Conservation (phyloP, 495 filamentous ascomycete species). For the Tuber microsphaerosporum region DNA sequence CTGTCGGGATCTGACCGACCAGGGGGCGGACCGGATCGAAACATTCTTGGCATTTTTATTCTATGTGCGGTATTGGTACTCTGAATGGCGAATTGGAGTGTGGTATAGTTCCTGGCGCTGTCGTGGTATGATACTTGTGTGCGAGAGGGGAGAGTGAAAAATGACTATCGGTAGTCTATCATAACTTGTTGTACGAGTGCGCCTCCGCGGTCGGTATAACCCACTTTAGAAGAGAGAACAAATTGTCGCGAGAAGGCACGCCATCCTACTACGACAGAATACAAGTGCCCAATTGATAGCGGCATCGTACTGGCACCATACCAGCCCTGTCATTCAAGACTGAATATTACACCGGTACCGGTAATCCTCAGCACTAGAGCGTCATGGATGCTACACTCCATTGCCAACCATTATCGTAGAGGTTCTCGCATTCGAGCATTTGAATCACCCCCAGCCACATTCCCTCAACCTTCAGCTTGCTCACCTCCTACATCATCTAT, state of each 20-base stretch:
- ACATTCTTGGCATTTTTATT: background rate
- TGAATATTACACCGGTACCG: background rate
- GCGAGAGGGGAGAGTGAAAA: background rate
- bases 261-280: too few relatives aligned
- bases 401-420: background rate
- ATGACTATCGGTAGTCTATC: background rate
- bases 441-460: background rate
- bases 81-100: too few relatives aligned
- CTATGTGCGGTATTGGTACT: background rate
- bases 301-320: background rate
- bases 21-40: background rate
- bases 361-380: background rate
- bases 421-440: background rate
- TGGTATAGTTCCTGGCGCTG: background rate
- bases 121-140: too few relatives aligned
- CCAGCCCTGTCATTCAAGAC: background rate
- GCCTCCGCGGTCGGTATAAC: background rate
- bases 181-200: background rate
- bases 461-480: background rate
- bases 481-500: background rate
- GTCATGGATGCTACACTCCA: background rate
- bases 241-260: background rate
- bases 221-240: background rate
- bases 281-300: background rate
- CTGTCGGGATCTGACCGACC: background rate